Evolutionary conservation across 129 eudicot species (phyloP).

Genomic region (Flaveria ramosissima): DNA sequence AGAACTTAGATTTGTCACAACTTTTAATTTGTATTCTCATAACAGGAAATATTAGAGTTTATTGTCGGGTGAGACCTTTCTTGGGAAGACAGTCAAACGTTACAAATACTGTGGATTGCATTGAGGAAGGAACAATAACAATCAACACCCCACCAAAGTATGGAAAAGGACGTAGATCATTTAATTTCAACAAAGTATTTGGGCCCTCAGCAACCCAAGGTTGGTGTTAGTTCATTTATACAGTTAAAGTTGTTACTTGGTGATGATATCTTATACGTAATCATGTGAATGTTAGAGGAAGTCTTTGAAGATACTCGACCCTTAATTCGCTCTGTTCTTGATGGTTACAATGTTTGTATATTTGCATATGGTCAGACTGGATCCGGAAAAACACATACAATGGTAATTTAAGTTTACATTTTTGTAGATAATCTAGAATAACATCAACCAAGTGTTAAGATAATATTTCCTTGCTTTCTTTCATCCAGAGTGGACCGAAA

Average conservation of each 20-base stretch:
- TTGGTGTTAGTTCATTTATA: slow-evolving; percentile 31
- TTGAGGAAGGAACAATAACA: slow-evolving; percentile 80
- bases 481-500: slow-evolving; percentile 81
- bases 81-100: slow-evolving; percentile 53
- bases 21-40: slow-evolving; percentile 4
- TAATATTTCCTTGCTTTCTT: slow-evolving; percentile 6
- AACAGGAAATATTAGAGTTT: slow-evolving; percentile 90
- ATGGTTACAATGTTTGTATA: slow-evolving; percentile 91
- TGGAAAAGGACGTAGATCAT: slow-evolving; percentile 80
- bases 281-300: slow-evolving; percentile 52
- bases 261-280: background rate
- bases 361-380: slow-evolving; percentile 99
- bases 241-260: background rate
- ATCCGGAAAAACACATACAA: slow-evolving; percentile 94
- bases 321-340: slow-evolving; percentile 89
- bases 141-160: slow-evolving; percentile 72
- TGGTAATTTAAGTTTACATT: slow-evolving; percentile 51
- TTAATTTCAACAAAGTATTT: slow-evolving; percentile 88
- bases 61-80: slow-evolving; percentile 94
- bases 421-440: background rate
- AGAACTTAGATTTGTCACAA: background rate
- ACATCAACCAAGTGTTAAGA: background rate
- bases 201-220: slow-evolving; percentile 93
- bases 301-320: slow-evolving; percentile 90
- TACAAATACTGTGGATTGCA: slow-evolving; percentile 65